Evolutionary conservation across 371 early-diverging fungal genomes (phyloP).

Genomic region (Sporodiniella umbellata): DNA sequence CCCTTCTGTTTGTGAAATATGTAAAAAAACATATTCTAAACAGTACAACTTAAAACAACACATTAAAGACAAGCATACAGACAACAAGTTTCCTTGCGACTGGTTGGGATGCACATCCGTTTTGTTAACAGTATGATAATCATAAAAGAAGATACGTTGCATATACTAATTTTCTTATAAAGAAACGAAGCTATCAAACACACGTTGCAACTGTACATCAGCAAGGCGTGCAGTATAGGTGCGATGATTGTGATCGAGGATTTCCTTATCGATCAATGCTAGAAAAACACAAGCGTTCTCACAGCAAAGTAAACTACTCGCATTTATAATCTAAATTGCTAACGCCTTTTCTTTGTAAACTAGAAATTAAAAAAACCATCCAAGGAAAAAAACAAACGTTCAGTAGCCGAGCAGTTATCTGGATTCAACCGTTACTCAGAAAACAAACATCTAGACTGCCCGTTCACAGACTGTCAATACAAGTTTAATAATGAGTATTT

Average conservation of each 20-base stretch:
- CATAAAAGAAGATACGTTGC: too few relatives aligned
- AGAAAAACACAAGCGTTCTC: conserved; percentile 40
- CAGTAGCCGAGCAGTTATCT: conserved; percentile 15
- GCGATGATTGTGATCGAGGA: conserved; percentile 46
- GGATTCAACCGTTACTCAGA: conserved; percentile 13
- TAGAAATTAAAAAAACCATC: conserved; percentile 7
- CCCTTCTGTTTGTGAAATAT: conserved; percentile 44
- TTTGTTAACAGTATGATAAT: conserved; percentile 33
- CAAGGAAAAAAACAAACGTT: conserved; percentile 8
- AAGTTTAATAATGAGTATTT: conserved; percentile 20
- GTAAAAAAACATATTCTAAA: conserved; percentile 46
- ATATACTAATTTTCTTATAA: conserved; percentile 1
- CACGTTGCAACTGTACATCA: conserved; percentile 48
- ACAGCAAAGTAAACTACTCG: conserved; percentile 15
- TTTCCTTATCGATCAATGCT: conserved; percentile 60
- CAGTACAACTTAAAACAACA: conserved; percentile 37
- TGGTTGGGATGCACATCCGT: conserved; percentile 46
- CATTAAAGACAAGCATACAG: conserved; percentile 35
- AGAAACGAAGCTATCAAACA: conserved; percentile 24
- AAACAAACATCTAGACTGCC: conserved; percentile 12
- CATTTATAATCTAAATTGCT: background rate
- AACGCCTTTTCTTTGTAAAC: background rate
- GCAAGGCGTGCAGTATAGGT: conserved; percentile 30
- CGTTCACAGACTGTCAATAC: conserved; percentile 17
- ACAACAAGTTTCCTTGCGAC: conserved; percentile 30